Base-by-base conservation (phyloP, 331 rosid species). In the Acacia concinna region DNA sequence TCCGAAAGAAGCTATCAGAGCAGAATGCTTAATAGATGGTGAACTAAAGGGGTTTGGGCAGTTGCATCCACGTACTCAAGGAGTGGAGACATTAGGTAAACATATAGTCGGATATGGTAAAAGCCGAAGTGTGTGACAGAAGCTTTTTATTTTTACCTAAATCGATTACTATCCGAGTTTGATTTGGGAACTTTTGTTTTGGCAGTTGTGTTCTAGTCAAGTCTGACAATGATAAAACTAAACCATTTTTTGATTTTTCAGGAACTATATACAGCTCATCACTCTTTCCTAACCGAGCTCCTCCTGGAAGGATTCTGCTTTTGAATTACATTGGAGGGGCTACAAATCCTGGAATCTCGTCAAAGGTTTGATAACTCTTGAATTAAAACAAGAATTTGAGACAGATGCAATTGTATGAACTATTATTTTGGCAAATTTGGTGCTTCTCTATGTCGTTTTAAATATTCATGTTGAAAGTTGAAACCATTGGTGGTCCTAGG, bases 261-360 rank as follows among this genome's bases (percentile, higher is more conserved):
- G 99, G 99, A 90, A 93, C 99, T 56, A 93, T 95, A 80, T 95
- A 95, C 89, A 95, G 99, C 88, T 93, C 99, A 21, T 90, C 99
- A 60, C 97, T 95, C 79, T 95, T 95, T 83, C 94, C 99, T 64
- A 89, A 90, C 86, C 90, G 99, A 81, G 97, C 97, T 68, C 99
- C 97, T 41, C 82, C 84, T 71, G 98, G 97, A 83, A 93, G 97
- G 90, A 87, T 95, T 57, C 87, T 95, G 47, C 99, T 95, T 74
- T 83, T 91, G 89, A 95, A 95, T 88, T 95, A 91, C 87, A 91
- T 95, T 76, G 99, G 99, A 86, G 99, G 99, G 79, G 97, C 98
- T 66, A 91, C 93, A 51, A 95, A 95, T 86, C 74, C 96, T 43
- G 97, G 85, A 63, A 93, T 93, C 82, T 49, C 91, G 81, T 87